phyloP scores from a whole-genome alignment of 345 rosid genomes.

The Gynandropsis gynandra region DNA sequence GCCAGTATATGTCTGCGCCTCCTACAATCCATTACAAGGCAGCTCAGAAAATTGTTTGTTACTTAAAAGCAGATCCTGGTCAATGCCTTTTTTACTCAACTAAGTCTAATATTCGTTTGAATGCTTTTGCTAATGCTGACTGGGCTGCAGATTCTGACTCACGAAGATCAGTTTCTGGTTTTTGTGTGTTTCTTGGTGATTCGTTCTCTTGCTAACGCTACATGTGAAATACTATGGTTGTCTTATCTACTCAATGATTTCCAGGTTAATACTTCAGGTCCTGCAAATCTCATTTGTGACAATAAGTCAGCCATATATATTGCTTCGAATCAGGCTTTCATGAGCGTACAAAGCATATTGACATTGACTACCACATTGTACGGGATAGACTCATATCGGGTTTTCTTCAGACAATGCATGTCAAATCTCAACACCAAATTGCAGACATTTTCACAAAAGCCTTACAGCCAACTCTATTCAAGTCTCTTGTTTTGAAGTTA shows the following conservation, averaged over 20 bases:
- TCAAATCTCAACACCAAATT: too few relatives aligned
- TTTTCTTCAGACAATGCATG: too few relatives aligned
- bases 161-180: not conserved
- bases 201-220: not conserved
- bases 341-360: too few relatives aligned
- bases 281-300: not conserved
- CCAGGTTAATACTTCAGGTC: not conserved
- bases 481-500: too few relatives aligned
- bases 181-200: too few relatives aligned
- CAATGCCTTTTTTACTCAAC: not conserved
- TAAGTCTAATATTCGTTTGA: not conserved
- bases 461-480: too few relatives aligned
- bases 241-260: not conserved
- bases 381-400: too few relatives aligned
- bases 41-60: not conserved
- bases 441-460: too few relatives aligned
- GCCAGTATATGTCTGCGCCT: too few relatives aligned
- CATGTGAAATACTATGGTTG: not conserved
- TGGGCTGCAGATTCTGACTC: not conserved
- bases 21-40: not conserved
- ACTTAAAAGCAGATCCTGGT: not conserved
- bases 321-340: too few relatives aligned
- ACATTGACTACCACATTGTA: too few relatives aligned
- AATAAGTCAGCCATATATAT: not conserved
- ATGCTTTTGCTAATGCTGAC: too few relatives aligned